Percentiles rank a stretch among this genome's conserved stretches.
These are phyloP conservation scores for Niebla homalea DNA, from an alignment of 495 filamentous ascomycete genomes.

Conservation along the genomic window DNA sequence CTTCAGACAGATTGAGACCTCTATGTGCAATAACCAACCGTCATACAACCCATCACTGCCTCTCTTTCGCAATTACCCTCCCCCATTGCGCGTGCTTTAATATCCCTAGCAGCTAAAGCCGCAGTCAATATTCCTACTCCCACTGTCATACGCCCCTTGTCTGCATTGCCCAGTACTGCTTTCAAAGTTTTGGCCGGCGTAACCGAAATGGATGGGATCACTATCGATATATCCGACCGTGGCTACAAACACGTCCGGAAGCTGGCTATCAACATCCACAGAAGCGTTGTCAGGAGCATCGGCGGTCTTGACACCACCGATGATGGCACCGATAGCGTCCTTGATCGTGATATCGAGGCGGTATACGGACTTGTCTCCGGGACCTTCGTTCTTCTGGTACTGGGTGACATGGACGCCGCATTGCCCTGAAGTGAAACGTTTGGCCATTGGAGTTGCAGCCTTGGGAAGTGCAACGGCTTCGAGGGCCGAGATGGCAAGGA, in stretches of 20 bases:
- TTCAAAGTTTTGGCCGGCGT: neutral
- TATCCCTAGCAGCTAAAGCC: neutral
- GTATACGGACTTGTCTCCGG: neutral
- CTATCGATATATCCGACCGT: neutral
- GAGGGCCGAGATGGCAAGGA: too few relatives aligned
- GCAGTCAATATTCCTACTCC: neutral
- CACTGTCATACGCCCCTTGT: neutral
- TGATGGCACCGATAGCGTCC: neutral
- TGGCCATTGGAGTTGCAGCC: too few relatives aligned
- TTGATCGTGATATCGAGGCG: conserved; percentile 1
- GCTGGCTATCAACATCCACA: conserved; percentile 1
- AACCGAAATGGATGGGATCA: conserved; percentile 2
- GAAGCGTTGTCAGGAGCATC: neutral
- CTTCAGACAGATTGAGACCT: too few relatives aligned
- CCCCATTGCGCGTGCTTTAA: too few relatives aligned
- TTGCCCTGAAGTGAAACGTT: neutral
- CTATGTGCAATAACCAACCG: too few relatives aligned
- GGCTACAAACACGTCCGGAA: neutral
- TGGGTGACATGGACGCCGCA: conserved; percentile 7
- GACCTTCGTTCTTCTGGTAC: neutral
- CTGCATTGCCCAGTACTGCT: conserved; percentile 1
- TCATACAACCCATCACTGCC: too few relatives aligned
- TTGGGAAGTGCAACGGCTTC: too few relatives aligned
- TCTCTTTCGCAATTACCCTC: too few relatives aligned
- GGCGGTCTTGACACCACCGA: neutral